Percentiles rank a stretch among this genome's conserved stretches.
Conservation (phyloP, 345 rosid species). For the Eucalyptus coolabah region DNA sequence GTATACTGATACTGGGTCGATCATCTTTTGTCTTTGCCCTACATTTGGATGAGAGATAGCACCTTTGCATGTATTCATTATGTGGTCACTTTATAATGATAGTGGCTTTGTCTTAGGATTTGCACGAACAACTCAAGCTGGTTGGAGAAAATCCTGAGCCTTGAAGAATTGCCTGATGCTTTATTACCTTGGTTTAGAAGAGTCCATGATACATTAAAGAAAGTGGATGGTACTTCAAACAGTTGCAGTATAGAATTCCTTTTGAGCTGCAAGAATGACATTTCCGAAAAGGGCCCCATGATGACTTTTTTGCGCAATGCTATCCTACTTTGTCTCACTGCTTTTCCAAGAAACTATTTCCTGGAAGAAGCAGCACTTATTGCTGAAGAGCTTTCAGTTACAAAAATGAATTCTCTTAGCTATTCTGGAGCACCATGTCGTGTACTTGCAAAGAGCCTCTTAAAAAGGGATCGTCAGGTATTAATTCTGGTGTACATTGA, state of each 20-base stretch:
- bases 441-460: conserved; percentile 72
- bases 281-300: conserved; percentile 34
- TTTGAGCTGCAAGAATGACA: conserved; percentile 26
- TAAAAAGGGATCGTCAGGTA: conserved; percentile 94
- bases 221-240: conserved; percentile 12
- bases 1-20: background rate
- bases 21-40: background rate
- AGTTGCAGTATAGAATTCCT: conserved; percentile 31
- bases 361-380: conserved; percentile 84
- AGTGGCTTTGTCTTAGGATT: conserved; percentile 18
- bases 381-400: conserved; percentile 71
- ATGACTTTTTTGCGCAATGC: conserved; percentile 89
- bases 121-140: conserved; percentile 82
- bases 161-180: conserved; percentile 55
- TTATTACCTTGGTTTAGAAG: conserved; percentile 38
- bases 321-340: conserved; percentile 54
- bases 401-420: conserved; percentile 41
- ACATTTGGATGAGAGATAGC: background rate
- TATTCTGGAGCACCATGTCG: conserved; percentile 62
- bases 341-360: conserved; percentile 69
- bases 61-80: background rate
- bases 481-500: background rate
- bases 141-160: conserved; percentile 51
- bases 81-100: background rate
- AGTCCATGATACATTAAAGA: conserved; percentile 12